Evolutionary conservation across 1,284 basidiomycete species (phyloP).

Genomic region (Rhodotorula mucilaginosa): DNA sequence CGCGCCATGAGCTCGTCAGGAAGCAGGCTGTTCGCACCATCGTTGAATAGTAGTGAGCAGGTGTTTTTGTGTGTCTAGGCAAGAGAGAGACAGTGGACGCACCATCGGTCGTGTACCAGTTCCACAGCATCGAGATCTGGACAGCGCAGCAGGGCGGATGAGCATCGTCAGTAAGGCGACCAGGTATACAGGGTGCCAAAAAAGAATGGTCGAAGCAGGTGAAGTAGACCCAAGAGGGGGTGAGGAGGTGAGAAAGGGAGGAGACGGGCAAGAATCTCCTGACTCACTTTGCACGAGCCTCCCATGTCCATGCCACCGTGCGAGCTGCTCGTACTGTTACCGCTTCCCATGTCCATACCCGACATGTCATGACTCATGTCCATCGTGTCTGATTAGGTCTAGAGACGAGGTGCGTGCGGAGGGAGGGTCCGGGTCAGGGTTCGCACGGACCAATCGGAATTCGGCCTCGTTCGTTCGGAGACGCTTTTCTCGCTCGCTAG

Average conservation of each 20-base stretch:
- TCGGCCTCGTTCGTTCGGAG: background rate
- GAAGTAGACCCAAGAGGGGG: background rate
- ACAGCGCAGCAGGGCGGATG: background rate
- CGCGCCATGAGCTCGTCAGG: slow-evolving; percentile 50
- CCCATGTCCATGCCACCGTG: slow-evolving; percentile 7
- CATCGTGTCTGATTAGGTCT: background rate
- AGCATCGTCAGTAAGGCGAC: rapidly evolving
- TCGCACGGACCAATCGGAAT: background rate
- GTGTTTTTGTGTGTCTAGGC: background rate
- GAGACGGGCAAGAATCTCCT: too few relatives aligned
- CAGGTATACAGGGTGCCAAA: background rate
- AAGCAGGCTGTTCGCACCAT: slow-evolving; percentile 46
- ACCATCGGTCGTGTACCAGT: slow-evolving; percentile 22
- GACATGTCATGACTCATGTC: background rate
- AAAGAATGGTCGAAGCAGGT: background rate
- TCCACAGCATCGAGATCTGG: slow-evolving; percentile 22
- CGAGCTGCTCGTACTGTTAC: background rate
- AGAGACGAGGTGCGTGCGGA: background rate
- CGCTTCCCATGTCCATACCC: background rate
- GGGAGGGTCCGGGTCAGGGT: too few relatives aligned
- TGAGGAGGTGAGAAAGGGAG: background rate
- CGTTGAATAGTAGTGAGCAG: background rate
- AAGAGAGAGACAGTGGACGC: background rate
- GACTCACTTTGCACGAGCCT: background rate
- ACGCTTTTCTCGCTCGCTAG: background rate